A percentile compares a stretch with the other conserved stretches of the same genome.
These are phyloP conservation scores for Acacia pycnantha DNA, from an alignment of 331 rosid species.

Conservation along the genomic window DNA sequence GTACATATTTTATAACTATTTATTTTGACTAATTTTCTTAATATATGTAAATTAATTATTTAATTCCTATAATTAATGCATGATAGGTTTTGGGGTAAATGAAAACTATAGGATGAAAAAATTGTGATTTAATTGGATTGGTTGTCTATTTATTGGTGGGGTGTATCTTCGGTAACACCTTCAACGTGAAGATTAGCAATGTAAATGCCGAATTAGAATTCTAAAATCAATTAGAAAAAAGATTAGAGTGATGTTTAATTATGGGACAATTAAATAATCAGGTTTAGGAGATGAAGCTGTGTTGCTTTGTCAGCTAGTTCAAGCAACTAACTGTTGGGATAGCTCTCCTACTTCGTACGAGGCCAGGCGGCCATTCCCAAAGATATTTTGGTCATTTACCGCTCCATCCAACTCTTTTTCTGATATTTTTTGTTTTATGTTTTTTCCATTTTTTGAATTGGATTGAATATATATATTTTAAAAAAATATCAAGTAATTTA, in stretches of 20 bases:
- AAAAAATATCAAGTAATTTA: too few species aligned
- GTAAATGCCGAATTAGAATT: not conserved
- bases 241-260: not conserved
- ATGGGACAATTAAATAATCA: not conserved
- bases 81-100: not conserved
- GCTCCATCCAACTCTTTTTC: not conserved
- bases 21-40: too few species aligned
- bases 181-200: not conserved
- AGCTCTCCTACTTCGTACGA: not conserved
- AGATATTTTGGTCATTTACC: not conserved
- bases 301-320: slow-evolving; percentile 28
- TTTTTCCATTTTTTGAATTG: not conserved
- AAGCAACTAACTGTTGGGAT: slow-evolving; percentile 24
- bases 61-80: not conserved
- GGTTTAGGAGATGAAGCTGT: slow-evolving; percentile 19
- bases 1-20: too few species aligned
- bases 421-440: not conserved
- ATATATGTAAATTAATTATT: too few species aligned
- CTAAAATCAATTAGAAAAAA: not conserved
- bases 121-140: slow-evolving; percentile 14
- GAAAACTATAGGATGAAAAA: not conserved
- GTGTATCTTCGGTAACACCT: not conserved
- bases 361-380: slow-evolving; percentile 5
- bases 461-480: not conserved
- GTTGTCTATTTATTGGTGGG: slow-evolving; percentile 6